A percentile compares a stretch with the other conserved stretches of the same genome.
Conservation (phyloP, 2,329 filamentous ascomycete genomes). For the Furcasterigmium sp. region DNA sequence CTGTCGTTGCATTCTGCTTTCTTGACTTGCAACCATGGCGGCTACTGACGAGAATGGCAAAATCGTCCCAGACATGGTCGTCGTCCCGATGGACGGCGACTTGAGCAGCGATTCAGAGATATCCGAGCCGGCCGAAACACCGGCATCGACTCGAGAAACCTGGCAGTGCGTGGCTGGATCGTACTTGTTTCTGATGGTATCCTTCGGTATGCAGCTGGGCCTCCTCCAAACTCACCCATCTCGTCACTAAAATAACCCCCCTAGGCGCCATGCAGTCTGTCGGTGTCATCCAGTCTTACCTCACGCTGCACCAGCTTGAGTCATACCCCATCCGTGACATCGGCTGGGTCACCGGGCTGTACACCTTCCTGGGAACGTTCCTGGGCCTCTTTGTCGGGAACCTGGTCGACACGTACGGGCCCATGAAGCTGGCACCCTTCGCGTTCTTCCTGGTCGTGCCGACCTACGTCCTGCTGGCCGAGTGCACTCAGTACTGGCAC, state of each 20-base stretch:
- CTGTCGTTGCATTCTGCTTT: no score
- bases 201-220: slow-evolving; percentile 4
- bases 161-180: slow-evolving; percentile 9
- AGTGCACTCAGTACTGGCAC: slow-evolving; percentile 42
- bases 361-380: slow-evolving; percentile 36
- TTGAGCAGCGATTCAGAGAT: no score
- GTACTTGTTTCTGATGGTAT: slow-evolving; percentile 9
- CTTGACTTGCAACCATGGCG: no score
- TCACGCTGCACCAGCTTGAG: slow-evolving; percentile 36
- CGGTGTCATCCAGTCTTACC: slow-evolving; percentile 42
- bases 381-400: slow-evolving; percentile 42
- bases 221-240: neutral
- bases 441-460: slow-evolving; percentile 29
- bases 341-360: slow-evolving; percentile 43
- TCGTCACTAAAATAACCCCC: no score
- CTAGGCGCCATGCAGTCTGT: slow-evolving; percentile 40
- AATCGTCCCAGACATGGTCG: no score
- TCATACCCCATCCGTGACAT: slow-evolving; percentile 35
- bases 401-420: slow-evolving; percentile 41
- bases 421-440: slow-evolving; percentile 29
- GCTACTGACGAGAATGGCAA: no score
- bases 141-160: no score
- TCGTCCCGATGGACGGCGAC: no score
- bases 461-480: slow-evolving; percentile 38
- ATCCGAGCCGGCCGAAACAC: no score